Base-by-base conservation (phyloP, 2,329 filamentous ascomycete genomes). In the Gyromitra esculenta region DNA sequence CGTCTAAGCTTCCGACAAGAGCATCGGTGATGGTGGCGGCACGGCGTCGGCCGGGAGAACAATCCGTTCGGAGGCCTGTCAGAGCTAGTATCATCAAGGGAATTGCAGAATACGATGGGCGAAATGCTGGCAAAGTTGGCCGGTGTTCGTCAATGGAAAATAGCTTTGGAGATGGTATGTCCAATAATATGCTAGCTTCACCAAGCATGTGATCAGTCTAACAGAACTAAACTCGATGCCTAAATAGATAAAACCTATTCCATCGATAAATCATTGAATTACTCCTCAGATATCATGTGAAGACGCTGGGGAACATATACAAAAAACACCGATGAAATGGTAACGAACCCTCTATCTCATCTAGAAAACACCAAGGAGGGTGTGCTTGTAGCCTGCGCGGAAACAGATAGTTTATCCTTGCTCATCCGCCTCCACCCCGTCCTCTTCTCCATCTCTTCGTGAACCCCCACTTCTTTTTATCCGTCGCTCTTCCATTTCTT, bases 401-500 rank as follows among this genome's bases (percentile, higher is more conserved):
- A 69, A 54, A 76, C 45, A 69, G 25, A 70, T 21, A 64, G 35
- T 74, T 57, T 69, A 74, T 35, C 21, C 21, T 18, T n/a, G 8
- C 41, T 7, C 8, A 48, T 59, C 13, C 43, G 31, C 31, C 25
- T 71, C 18, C 18, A 7, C 57, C 9, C 50, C 45, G 3, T 18
- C 37, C 5, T 59, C 52, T 31, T 39, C 71, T 25, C n/a, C 50
- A 18, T 66, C 73, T 57, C 69, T 50, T 64, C 65, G 66, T 52
- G 50, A 35, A 11, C 50, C 13, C n/a, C 25, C 50, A 54, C 64
- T 75, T n/a, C 70, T 74, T 41, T 70, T 39, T 41, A 45, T 50
- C 54, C 76, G 57, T 18, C 69, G 68, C 43, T 77, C 76, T 56
- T 79, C 78, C 70, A 73, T 65, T 48, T 79, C 78, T 56, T 72